Percentiles rank a stretch among this genome's conserved stretches.
phyloP scores from a whole-genome alignment of 306 rosid species.

The Trichosanthes truncata region DNA sequence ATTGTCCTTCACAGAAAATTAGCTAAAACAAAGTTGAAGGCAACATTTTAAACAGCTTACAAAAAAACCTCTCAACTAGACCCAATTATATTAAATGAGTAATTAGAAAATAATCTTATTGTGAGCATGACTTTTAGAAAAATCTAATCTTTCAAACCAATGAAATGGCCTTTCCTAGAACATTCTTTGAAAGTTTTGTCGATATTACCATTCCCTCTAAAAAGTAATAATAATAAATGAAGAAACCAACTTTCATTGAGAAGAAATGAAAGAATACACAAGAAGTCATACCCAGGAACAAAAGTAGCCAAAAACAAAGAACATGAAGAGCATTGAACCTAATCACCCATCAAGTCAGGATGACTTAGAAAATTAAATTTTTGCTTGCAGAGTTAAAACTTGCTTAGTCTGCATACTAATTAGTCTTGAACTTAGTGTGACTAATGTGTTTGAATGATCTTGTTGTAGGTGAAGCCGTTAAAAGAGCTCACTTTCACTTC shows the following conservation, averaged over 20 bases:
- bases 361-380: background rate
- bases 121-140: background rate
- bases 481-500: conserved; percentile 91
- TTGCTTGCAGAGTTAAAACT: background rate
- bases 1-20: background rate
- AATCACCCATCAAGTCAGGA: background rate
- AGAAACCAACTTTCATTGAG: background rate
- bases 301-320: background rate
- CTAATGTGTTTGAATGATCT: conserved; percentile 17
- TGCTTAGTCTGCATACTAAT: background rate
- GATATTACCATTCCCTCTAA: background rate
- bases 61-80: background rate
- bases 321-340: background rate
- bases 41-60: background rate
- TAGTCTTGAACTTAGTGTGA: background rate
- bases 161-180: background rate
- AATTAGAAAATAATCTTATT: background rate
- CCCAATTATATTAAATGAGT: too few relatives aligned
- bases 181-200: background rate
- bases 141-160: background rate
- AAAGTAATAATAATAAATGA: background rate
- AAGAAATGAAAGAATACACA: background rate
- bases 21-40: background rate
- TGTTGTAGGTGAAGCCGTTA: conserved; percentile 86
- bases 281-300: background rate